Evolutionary conservation across 2,329 filamentous ascomycete species (phyloP), one percentile per base, ranked within the genome.

Genomic region (Rugonectria rugulosa): DNA sequence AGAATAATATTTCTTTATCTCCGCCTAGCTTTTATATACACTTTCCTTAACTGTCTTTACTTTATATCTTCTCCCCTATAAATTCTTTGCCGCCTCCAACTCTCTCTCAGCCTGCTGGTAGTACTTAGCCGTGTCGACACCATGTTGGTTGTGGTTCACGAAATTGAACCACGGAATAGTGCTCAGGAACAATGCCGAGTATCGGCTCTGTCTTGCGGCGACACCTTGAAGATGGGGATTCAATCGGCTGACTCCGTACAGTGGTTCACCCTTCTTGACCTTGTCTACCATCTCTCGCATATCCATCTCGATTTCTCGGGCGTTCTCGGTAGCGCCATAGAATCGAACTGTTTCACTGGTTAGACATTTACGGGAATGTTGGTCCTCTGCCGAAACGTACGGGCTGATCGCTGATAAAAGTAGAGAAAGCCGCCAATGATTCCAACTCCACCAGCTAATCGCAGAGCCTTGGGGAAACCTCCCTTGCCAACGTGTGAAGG

Each of bases 211-310:
- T 67, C 95, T 84, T 56, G 91, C 87, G 47, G 95, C 93, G 32
- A 97, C 89, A 57, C 94, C 95, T 78, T 99, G 95, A 81, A 97
- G 89, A 77, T 97, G 91, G 61, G 93, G 88, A 54, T 88, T 89
- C 68, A 97, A 78, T 48, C 79, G 79, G 69, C 88, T 91, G 68
- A 84, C 85, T 70, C 95, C 95, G 76, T 99, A 99, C 43, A 98
- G 81, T 29, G 95, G 84, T 80, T 96, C 85, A 63, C 94, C 94
- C 56, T 84, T 86, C 85, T 98, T 99, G 73, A 98, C 93, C 78
- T 94, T 96, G 74, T 88, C 85, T 31, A 97, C 93, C 95, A 99
- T 99, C 78, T 99, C 95, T 63, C 86, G 85, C 93, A 98, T 98
- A 73, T 99, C 95, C 88, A 96, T 88, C 62, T 97, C 90, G 54